Base-by-base conservation (phyloP, 2,329 filamentous ascomycete species). In the Acrocalymma vagum region DNA sequence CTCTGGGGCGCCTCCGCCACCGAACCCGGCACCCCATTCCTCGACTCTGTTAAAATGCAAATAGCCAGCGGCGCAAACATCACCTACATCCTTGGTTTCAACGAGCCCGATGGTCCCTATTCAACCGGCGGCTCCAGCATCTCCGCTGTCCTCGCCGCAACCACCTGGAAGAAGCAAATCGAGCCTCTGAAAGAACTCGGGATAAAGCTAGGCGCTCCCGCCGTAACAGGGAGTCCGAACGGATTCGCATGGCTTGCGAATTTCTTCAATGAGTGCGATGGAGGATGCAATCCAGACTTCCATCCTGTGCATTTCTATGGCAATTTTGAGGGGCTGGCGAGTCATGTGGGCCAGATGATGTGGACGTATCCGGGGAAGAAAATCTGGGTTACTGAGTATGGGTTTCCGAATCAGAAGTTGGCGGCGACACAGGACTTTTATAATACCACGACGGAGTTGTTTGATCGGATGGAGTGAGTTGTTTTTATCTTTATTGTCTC, bases 321-420 rank as follows among this genome's bases (percentile, higher is more conserved):
- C 14, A 80, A 84, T 49, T 89, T 88, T 55, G 80, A 81, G 31
- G 85, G 85, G 0, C 65, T 90, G 48, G 83, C 85, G 3, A 84
- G 79, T 48, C 84, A 86, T 48, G 75, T 90, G 42, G 85, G 85
- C 6, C 76, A 82, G 47, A 78, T 83, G 29, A 72, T 76, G 31
- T 77, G 72, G 1, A 72, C 65, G 24, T 77, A 72, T 50, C 60
- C 58, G 13, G 69, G 83, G 74, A 62, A 69, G 69, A 76, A 79
- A 3, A 81, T 92, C 46, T 93, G 88, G 89, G 75, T 93, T 9
- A 93, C 89, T 17, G 89, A 94, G 69, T 91, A 86, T 65, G 88
- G 85, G 24, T 78, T 78, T 37, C 65, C 73, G 38, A 68, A 85
- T 47, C 75, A 81, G 55, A 72, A 78, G 17, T 75, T 90, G 11